Conservation (phyloP, 805 yeast species). For the Candida xiaguanensis region DNA sequence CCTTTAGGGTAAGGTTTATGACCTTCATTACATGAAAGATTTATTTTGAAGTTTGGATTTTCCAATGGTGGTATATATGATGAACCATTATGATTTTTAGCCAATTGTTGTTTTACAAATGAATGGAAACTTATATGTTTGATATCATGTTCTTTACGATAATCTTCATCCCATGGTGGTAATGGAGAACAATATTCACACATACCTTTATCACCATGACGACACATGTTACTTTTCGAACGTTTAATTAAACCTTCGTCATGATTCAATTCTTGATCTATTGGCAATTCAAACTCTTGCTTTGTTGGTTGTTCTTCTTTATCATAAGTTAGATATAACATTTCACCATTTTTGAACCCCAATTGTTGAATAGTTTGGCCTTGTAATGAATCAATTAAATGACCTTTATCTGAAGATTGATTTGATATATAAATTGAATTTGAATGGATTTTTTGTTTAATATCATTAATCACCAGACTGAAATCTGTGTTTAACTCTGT, state of each 20-base stretch:
- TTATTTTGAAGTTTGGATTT: constrained; percentile 65
- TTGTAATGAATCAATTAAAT: constrained; percentile 32
- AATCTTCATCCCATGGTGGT: constrained; percentile 89
- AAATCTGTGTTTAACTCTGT: constrained; percentile 47
- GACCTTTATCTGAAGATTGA: constrained; percentile 43
- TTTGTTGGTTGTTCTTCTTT: constrained; percentile 11
- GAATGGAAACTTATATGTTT: constrained; percentile 90
- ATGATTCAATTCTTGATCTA: constrained; percentile 65
- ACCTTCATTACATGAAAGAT: constrained; percentile 65
- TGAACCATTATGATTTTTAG: constrained; percentile 60
- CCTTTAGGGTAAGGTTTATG: constrained; percentile 95
- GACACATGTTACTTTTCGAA: constrained; percentile 59
- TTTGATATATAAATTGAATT: constrained; percentile 37
- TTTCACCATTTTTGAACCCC: constrained; percentile 56
- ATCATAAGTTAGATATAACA: constrained; percentile 47
- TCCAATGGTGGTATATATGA: constrained; percentile 74
- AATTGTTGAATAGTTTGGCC: constrained; percentile 39
- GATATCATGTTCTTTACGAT: constrained; percentile 69
- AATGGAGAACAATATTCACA: constrained; percentile 95
- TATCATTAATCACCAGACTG: constrained; percentile 38
- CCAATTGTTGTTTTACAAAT: constrained; percentile 67
- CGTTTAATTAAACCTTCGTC: constrained; percentile 74
- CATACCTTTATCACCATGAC: constrained; percentile 93
- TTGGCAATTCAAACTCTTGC: constrained; percentile 37
- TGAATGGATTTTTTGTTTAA: constrained; percentile 23